These are phyloP conservation scores for Orbilia ellipsospora DNA, from an alignment of 2,329 filamentous ascomycete species.

Conservation along the genomic window DNA sequence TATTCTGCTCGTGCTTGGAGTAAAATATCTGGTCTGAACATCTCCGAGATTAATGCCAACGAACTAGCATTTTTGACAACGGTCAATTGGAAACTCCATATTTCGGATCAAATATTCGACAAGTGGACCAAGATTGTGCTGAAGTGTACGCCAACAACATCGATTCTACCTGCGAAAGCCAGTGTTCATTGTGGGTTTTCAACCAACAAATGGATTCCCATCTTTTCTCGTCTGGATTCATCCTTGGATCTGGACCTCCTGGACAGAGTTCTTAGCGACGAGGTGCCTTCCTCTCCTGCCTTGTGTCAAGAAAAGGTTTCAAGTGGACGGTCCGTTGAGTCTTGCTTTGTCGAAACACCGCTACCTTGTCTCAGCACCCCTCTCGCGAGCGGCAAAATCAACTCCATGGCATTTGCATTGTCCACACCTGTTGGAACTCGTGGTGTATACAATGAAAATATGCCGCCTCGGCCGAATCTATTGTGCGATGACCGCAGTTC, in stretches of 20 bases:
- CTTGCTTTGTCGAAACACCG: background rate
- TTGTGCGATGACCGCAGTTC: conserved; percentile 20
- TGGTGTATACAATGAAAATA: conserved; percentile 39
- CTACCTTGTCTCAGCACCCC: conserved; percentile 7
- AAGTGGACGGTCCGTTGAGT: background rate
- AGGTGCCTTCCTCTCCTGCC: background rate
- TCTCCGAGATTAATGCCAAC: conserved; percentile 94
- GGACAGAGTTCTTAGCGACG: conserved; percentile 35
- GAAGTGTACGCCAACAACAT: conserved; percentile 74
- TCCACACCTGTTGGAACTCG: conserved; percentile 22
- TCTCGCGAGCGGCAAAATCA: conserved; percentile 11
- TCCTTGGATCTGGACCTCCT: conserved; percentile 31
- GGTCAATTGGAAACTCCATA: conserved; percentile 94
- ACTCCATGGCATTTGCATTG: conserved; percentile 48
- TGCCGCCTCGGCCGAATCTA: conserved; percentile 17
- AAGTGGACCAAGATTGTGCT: conserved; percentile 94
- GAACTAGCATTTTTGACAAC: conserved; percentile 90
- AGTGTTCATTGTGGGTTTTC: conserved; percentile 12
- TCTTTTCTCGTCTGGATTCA: conserved; percentile 31
- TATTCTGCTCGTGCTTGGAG: conserved; percentile 98
- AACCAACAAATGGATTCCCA: conserved; percentile 38
- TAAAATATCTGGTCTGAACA: conserved; percentile 96
- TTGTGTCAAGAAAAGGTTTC: conserved; percentile 12
- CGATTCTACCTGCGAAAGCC: conserved; percentile 34
- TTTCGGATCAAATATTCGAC: conserved; percentile 87